A percentile compares a stretch with the other conserved stretches of the same genome.
Evolutionary conservation across 1,284 basidiomycete genomes (phyloP).

Genomic region (Psilocybe mexicana): DNA sequence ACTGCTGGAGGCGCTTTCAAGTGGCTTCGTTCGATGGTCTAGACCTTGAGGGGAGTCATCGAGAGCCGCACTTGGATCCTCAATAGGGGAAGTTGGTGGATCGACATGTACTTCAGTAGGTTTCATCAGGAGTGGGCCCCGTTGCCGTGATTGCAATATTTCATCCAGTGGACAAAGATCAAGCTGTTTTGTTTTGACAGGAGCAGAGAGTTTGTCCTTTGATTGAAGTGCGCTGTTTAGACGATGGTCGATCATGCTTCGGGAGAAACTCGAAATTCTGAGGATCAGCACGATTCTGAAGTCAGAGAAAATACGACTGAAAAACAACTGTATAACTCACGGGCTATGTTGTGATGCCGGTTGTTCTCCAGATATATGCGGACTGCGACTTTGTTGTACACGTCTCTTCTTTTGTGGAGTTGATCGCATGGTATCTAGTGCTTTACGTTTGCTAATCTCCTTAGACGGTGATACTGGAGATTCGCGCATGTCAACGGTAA

Average conservation of each 20-base stretch:
- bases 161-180: background rate
- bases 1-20: slow-evolving; percentile 25
- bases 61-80: slow-evolving; percentile 29
- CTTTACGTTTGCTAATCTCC: slow-evolving; percentile 4
- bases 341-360: slow-evolving; percentile 23
- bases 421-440: background rate
- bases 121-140: background rate
- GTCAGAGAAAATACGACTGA: background rate
- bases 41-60: slow-evolving; percentile 10
- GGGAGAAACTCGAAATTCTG: slow-evolving; percentile 25
- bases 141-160: background rate
- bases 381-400: slow-evolving; percentile 10
- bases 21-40: slow-evolving; percentile 7
- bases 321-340: slow-evolving; percentile 17
- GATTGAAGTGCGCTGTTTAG: background rate
- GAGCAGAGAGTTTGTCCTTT: background rate
- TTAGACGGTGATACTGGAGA: slow-evolving; percentile 2
- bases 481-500: slow-evolving; percentile 17
- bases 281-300: background rate
- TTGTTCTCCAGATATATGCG: slow-evolving; percentile 11
- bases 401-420: slow-evolving; percentile 15
- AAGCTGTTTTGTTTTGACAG: too few relatives aligned
- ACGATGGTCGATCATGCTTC: background rate
- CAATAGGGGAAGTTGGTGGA: slow-evolving; percentile 38
- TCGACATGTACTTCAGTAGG: background rate